Conservation (phyloP, 1,139 yeast genomes). For the Yamadazyma diospyri region DNA sequence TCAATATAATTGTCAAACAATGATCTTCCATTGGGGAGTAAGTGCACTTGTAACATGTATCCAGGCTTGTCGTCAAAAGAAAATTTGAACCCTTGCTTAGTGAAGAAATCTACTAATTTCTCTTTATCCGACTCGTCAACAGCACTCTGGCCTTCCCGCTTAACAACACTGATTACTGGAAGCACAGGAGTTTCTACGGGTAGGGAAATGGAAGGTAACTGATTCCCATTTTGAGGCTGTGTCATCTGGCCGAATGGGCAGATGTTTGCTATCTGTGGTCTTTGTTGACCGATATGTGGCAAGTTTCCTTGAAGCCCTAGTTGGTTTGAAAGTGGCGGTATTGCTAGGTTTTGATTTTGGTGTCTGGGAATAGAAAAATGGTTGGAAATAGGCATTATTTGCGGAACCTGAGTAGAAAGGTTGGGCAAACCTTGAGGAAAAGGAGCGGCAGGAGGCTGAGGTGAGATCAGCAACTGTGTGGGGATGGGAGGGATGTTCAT, state of each 20-base stretch:
- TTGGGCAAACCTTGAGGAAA: not conserved
- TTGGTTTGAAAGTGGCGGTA: not conserved
- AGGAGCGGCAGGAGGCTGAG: not conserved
- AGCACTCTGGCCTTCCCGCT: not conserved
- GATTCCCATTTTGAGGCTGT: not conserved
- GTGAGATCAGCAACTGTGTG: not conserved
- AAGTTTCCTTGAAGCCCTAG: not conserved
- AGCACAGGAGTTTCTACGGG: not conserved
- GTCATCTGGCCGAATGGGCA: not conserved
- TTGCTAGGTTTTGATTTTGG: no score
- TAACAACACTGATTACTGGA: no score
- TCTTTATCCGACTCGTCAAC: not conserved
- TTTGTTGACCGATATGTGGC: no score
- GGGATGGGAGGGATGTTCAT: not conserved
- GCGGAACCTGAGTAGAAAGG: not conserved
- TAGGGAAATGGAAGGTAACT: not conserved
- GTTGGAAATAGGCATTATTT: not conserved
- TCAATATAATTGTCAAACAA: slow-evolving; percentile 11
- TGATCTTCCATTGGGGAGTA: slow-evolving; percentile 4
- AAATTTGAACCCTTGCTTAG: not conserved
- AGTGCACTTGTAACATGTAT: slow-evolving; percentile 1
- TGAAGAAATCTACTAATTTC: not conserved
- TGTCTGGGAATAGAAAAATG: no score
- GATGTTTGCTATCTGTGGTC: no score
- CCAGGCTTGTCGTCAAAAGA: not conserved